Evolutionary conservation across 352 stramenopile species (phyloP).

Genomic region (Globisporangium perplexum): DNA sequence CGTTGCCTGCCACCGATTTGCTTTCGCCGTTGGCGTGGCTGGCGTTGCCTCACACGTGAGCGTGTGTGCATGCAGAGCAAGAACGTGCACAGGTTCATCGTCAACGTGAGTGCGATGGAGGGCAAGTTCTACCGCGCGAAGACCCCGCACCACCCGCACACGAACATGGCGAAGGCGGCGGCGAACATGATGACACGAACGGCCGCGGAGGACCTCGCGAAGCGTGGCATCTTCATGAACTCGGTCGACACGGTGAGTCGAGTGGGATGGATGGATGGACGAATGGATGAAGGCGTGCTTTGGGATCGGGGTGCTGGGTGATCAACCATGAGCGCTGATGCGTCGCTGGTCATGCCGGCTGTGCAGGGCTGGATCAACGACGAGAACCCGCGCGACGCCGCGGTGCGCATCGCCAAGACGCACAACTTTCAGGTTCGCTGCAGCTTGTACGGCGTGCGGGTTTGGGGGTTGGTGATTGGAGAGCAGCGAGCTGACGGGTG

Average conservation of each 20-base stretch:
- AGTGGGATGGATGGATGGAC: too few species aligned
- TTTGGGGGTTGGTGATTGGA: neutral
- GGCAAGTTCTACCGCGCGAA: constrained; percentile 96
- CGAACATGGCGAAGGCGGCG: constrained; percentile 96
- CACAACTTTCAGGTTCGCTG: constrained; percentile 89
- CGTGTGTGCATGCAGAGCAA: constrained; percentile 22
- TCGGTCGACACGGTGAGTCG: constrained; percentile 86
- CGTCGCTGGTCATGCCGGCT: neutral
- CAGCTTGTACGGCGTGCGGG: neutral
- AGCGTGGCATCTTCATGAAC: constrained; percentile 93
- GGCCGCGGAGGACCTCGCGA: constrained; percentile 85
- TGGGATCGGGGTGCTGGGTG: too few species aligned
- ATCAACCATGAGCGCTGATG: neutral
- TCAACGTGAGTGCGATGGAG: constrained; percentile 96
- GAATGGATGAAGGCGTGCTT: neutral
- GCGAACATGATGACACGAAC: constrained; percentile 96
- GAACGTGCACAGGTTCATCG: constrained; percentile 67
- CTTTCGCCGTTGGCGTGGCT: neutral
- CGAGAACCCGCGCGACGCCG: constrained; percentile 92
- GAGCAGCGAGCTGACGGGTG: neutral
- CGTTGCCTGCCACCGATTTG: neutral
- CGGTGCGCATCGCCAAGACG: constrained; percentile 80
- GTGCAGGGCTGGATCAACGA: constrained; percentile 94
- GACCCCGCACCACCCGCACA: constrained; percentile 92
- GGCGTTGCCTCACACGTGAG: neutral